A percentile compares a stretch with the other conserved stretches of the same genome.
phyloP scores from a whole-genome alignment of 2,329 filamentous ascomycete genomes.

The Madurella fahalii region DNA sequence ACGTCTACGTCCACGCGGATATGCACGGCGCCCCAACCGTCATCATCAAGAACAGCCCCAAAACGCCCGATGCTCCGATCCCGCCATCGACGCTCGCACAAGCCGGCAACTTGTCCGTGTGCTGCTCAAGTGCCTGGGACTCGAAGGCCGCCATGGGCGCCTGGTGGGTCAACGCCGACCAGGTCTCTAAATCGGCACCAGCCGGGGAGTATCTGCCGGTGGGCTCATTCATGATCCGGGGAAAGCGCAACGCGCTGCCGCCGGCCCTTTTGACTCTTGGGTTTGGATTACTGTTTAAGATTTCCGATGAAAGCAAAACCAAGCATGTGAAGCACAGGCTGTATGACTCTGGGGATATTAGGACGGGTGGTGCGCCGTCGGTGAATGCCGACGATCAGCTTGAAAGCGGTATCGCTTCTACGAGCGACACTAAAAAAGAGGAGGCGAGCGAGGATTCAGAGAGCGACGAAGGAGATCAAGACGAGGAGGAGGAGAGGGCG shows the following conservation, averaged over 20 bases:
- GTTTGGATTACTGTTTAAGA: conserved; percentile 80
- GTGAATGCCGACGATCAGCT: conserved; percentile 15
- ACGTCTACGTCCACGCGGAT: conserved; percentile 89
- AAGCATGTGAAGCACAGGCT: conserved; percentile 72
- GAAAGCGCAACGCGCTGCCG: conserved; percentile 86
- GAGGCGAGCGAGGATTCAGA: conserved; percentile 17
- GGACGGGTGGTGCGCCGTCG: conserved; percentile 12
- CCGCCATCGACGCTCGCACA: conserved; percentile 88
- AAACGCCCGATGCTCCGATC: conserved; percentile 76
- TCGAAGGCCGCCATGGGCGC: conserved; percentile 93
- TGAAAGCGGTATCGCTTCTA: conserved; percentile 25
- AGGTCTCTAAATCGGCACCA: conserved; percentile 80
- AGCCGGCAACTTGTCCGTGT: conserved; percentile 79
- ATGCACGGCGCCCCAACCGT: conserved; percentile 78
- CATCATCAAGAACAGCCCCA: conserved; percentile 82
- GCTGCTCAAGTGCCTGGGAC: conserved; percentile 78
- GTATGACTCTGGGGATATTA: conserved; percentile 26
- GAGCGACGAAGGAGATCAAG: conserved; percentile 32
- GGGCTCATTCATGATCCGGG: conserved; percentile 74
- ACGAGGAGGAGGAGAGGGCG: conserved; percentile 21
- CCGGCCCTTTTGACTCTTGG: conserved; percentile 84
- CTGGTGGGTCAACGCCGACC: conserved; percentile 89
- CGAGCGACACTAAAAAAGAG: conserved; percentile 14
- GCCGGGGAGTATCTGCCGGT: conserved; percentile 74
- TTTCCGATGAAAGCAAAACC: conserved; percentile 81